A percentile compares a stretch with the other conserved stretches of the same genome.
phyloP scores from a whole-genome alignment of 2,329 filamentous ascomycete genomes.

The Fusarium clavum region DNA sequence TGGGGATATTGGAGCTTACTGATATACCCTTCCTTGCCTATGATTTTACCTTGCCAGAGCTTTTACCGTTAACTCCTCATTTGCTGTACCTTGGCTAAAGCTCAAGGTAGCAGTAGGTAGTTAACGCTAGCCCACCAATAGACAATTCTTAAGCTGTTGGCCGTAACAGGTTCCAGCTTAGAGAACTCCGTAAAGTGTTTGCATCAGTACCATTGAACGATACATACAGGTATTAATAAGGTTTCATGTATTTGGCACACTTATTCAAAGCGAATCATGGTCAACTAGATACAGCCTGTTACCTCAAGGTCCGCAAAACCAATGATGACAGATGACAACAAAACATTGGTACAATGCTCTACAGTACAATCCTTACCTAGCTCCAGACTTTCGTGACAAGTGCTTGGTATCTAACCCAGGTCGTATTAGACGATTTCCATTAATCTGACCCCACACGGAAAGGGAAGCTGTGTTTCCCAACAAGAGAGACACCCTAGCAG shows the following conservation, averaged over 20 bases:
- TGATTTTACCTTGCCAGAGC: neutral
- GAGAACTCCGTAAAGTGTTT: neutral
- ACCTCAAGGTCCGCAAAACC: conserved; percentile 2
- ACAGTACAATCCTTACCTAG: neutral
- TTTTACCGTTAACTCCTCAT: neutral
- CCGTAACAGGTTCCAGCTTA: neutral
- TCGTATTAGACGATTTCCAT: conserved; percentile 23
- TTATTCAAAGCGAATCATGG: neutral
- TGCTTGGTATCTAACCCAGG: conserved; percentile 18
- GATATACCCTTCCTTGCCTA: neutral
- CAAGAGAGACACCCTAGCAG: conserved; percentile 2
- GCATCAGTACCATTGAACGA: neutral
- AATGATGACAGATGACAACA: conserved; percentile 22
- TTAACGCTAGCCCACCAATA: neutral
- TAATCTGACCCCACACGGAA: conserved; percentile 22
- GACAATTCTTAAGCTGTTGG: neutral
- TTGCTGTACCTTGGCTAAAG: neutral
- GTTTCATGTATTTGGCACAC: neutral
- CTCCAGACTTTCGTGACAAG: conserved; percentile 19
- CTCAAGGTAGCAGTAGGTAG: neutral
- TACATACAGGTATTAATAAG: neutral
- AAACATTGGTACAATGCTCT: conserved; percentile 12
- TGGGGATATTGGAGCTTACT: conserved; percentile 38
- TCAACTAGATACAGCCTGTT: neutral
- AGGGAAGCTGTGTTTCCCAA: conserved; percentile 13